Evolutionary conservation across 2,329 filamentous ascomycete species (phyloP).

Genomic region (Trichoderma citrinoviride): DNA sequence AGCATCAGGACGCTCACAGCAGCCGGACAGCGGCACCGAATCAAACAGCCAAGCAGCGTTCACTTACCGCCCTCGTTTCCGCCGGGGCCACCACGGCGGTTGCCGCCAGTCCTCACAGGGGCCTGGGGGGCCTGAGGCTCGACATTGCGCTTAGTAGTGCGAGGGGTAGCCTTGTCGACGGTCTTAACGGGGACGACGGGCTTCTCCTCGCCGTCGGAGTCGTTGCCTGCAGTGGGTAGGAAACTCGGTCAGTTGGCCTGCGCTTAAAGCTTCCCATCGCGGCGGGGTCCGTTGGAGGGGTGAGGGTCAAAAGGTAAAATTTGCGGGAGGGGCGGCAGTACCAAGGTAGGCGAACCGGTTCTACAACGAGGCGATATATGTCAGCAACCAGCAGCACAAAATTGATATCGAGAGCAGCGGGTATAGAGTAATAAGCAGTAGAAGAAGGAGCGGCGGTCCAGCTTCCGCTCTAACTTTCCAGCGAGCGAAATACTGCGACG

Average conservation of each 20-base stretch:
- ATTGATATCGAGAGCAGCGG: not conserved
- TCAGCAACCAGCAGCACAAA: slow-evolving; percentile 11
- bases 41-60: not conserved
- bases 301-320: slow-evolving; percentile 15
- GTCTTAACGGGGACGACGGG: slow-evolving; percentile 82
- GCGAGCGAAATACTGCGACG: slow-evolving; percentile 1
- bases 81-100: slow-evolving; percentile 55
- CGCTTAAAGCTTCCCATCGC: slow-evolving; percentile 20
- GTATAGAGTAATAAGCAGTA: not conserved
- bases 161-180: slow-evolving; percentile 76
- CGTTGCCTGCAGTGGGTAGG: slow-evolving; percentile 49
- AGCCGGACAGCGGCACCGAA: not conserved
- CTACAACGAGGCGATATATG: slow-evolving; percentile 45
- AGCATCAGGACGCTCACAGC: slow-evolving; percentile 4
- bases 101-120: slow-evolving; percentile 49
- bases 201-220: slow-evolving; percentile 62
- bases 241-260: slow-evolving; percentile 19
- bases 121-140: slow-evolving; percentile 68
- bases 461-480: not conserved
- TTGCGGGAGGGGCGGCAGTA: slow-evolving; percentile 49
- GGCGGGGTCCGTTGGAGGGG: slow-evolving; percentile 24
- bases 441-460: too few relatives aligned
- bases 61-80: slow-evolving; percentile 85
- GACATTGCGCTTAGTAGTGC: slow-evolving; percentile 80
- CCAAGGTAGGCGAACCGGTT: slow-evolving; percentile 98